phyloP scores from a whole-genome alignment of 306 rosid genomes.

The Dicorynia guianensis region DNA sequence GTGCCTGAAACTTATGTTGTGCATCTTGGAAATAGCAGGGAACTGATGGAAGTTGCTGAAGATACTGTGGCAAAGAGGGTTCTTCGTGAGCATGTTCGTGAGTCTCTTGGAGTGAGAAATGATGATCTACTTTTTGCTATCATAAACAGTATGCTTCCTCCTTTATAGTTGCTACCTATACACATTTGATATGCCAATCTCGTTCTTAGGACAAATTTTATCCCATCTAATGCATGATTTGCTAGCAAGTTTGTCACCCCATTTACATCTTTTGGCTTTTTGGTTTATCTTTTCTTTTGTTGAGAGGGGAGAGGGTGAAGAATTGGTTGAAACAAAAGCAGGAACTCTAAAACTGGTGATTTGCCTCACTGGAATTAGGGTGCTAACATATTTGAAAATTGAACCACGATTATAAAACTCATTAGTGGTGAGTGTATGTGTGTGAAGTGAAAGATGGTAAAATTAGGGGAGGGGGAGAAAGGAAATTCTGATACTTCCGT shows the following conservation, averaged over 20 bases:
- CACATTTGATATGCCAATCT: conserved; percentile 16
- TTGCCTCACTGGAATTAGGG: conserved; percentile 1
- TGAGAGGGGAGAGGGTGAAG: conserved; percentile 3
- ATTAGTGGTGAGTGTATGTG: not conserved
- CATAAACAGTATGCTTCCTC: conserved; percentile 80
- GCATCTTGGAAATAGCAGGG: conserved; percentile 99
- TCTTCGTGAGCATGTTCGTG: conserved; percentile 90
- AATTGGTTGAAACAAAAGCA: conserved; percentile 11
- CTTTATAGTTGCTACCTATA: not conserved
- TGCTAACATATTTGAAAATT: not conserved
- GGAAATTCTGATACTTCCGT: conserved; percentile 18
- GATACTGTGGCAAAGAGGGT: conserved; percentile 84
- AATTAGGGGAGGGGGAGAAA: conserved; percentile 17
- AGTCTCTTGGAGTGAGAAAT: conserved; percentile 87
- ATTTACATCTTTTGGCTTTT: not conserved
- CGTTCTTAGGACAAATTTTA: conserved; percentile 21
- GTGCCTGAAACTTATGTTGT: conserved; percentile 94
- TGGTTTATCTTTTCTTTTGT: conserved; percentile 35
- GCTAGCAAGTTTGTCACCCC: conserved; percentile 19
- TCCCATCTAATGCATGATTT: conserved; percentile 22
- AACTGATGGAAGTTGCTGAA: conserved; percentile 94
- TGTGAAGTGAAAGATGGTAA: not conserved
- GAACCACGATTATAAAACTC: not conserved
- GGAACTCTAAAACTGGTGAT: conserved; percentile 24
- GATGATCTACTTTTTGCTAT: conserved; percentile 93